phyloP scores from a whole-genome alignment of 768 basidiomycete species.

The Psilocybe cubensis region DNA sequence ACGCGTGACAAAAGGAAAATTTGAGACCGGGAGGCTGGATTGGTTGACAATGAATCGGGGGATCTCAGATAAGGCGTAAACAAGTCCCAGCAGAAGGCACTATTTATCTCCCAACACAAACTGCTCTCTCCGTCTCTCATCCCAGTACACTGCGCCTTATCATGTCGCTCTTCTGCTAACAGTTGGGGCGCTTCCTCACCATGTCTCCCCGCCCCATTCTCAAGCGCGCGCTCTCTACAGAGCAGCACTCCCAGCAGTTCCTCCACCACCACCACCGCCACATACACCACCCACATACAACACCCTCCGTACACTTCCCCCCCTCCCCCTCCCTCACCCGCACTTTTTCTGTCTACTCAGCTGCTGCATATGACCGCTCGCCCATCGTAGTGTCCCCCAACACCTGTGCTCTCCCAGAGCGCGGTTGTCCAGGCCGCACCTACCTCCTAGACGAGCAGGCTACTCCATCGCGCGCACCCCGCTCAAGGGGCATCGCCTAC shows the following conservation, averaged over 20 bases:
- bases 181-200: constrained; percentile 2
- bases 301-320: constrained; percentile 51
- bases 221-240: constrained; percentile 44
- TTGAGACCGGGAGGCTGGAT: not conserved
- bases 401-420: constrained; percentile 74
- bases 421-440: constrained; percentile 76
- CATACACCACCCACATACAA: constrained; percentile 22
- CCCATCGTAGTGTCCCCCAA: constrained; percentile 78
- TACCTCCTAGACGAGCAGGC: constrained; percentile 51
- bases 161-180: constrained; percentile 10
- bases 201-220: constrained; percentile 61
- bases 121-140: not conserved
- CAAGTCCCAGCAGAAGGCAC: not conserved
- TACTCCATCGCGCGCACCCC: constrained; percentile 17
- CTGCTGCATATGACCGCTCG: constrained; percentile 75
- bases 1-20: constrained; percentile 7
- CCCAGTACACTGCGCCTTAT: not conserved
- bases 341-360: constrained; percentile 55
- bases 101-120: constrained; percentile 1
- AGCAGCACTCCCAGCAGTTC: constrained; percentile 12
- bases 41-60: constrained; percentile 5
- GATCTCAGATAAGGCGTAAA: constrained; percentile 8
- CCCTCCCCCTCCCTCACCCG: constrained; percentile 55
- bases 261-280: constrained; percentile 29
- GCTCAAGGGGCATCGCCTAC: constrained; percentile 19